Percentiles rank a stretch among this genome's conserved stretches.
phyloP scores from a whole-genome alignment of 1,284 basidiomycete genomes.

The Cutaneotrichosporon sp. region DNA sequence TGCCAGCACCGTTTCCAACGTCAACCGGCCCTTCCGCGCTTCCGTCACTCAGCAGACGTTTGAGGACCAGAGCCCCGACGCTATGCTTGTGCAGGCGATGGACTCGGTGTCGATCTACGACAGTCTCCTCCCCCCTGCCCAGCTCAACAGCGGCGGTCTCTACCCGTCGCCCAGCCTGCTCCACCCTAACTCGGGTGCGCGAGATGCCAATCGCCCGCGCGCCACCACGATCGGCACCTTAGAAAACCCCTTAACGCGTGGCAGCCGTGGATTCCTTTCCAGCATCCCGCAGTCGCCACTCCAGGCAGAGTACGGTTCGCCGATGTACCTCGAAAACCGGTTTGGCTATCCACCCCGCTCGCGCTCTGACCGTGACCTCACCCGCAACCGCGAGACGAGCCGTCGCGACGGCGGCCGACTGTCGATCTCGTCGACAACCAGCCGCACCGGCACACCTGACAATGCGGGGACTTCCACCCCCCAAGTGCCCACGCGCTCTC shows the following conservation, averaged over 20 bases:
- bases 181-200: conserved; percentile 18
- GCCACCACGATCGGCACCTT: conserved; percentile 86
- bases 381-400: conserved; percentile 31
- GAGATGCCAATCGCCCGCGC: conserved; percentile 60
- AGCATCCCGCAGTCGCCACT: conserved; percentile 44
- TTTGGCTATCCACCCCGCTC: conserved; percentile 35
- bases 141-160: conserved; percentile 5
- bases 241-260: conserved; percentile 57
- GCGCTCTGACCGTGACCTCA: conserved; percentile 31
- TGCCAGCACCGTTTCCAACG: conserved; percentile 82
- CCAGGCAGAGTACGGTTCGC: conserved; percentile 18
- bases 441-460: conserved; percentile 42
- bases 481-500: conserved; percentile 85
- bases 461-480: conserved; percentile 39
- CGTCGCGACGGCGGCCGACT: conserved; percentile 25
- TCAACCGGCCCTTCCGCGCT: conserved; percentile 58
- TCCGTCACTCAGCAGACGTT: conserved; percentile 55
- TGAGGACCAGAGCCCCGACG: conserved; percentile 59
- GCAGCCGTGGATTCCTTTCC: conserved; percentile 51
- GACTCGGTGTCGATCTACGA: conserved; percentile 42
- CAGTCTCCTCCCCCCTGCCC: conserved; percentile 13
- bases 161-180: conserved; percentile 16
- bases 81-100: conserved; percentile 31
- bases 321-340: conserved; percentile 7
- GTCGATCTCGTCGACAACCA: conserved; percentile 39